These are phyloP conservation scores for Manihot esculenta DNA, from an alignment of 441 rosid species.

Conservation along the genomic window DNA sequence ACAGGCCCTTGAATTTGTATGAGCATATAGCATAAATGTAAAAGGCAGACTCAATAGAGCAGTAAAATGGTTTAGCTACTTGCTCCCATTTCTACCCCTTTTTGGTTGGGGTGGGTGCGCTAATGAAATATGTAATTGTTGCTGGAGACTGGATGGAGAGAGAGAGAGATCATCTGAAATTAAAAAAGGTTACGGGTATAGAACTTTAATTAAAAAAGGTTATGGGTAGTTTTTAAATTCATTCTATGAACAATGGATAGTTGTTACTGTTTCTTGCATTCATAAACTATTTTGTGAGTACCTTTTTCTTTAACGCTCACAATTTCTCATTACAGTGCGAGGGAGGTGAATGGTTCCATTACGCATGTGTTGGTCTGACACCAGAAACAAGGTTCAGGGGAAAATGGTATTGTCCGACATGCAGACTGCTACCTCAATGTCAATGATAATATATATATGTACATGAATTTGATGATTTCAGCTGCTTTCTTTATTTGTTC, in stretches of 20 bases:
- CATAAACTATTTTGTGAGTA: background rate
- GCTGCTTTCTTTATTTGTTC: conserved; percentile 9
- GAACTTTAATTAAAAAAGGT: too few species aligned
- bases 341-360: conserved; percentile 99
- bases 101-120: background rate
- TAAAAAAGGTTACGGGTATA: background rate
- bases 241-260: background rate
- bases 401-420: conserved; percentile 98
- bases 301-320: background rate
- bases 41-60: background rate
- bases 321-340: conserved; percentile 57
- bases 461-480: conserved; percentile 6
- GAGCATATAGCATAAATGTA: background rate
- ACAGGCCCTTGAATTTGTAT: background rate
- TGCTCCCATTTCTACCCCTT: background rate
- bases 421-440: conserved; percentile 60
- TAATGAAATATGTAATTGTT: too few species aligned
- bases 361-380: conserved; percentile 88
- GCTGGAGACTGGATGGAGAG: too few species aligned
- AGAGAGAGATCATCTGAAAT: background rate
- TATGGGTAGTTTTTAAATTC: too few species aligned
- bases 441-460: conserved; percentile 28
- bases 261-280: background rate
- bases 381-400: conserved; percentile 97
- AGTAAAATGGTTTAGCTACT: background rate